These are phyloP conservation scores for Lantana camara DNA, from an alignment of 257 asterid species.

Conservation along the genomic window DNA sequence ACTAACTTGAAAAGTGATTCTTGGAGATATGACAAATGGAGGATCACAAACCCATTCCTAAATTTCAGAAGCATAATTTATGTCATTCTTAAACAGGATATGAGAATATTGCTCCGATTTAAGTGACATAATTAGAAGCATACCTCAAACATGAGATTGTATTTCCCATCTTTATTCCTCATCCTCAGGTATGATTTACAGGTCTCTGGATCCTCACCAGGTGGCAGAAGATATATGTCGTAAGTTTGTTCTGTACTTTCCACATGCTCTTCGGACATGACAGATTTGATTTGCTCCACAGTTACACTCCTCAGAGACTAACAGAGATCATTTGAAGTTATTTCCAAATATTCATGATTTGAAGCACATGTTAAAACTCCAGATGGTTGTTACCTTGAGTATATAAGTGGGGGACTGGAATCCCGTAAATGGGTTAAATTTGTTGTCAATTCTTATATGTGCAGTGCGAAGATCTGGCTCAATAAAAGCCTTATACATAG, in stretches of 20 bases:
- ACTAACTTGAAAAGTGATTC: conserved; percentile 96
- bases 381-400: conserved; percentile 65
- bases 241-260: conserved; percentile 81
- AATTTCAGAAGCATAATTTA: conserved; percentile 30
- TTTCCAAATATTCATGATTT: neutral
- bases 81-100: conserved; percentile 9
- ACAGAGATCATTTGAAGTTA: conserved; percentile 34
- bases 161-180: conserved; percentile 97
- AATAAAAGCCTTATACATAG: conserved; percentile 96
- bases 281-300: conserved; percentile 67
- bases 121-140: conserved; percentile 22
- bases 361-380: neutral
- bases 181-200: conserved; percentile 97
- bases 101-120: neutral
- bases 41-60: conserved; percentile 96
- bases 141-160: conserved; percentile 99
- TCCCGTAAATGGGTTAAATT: conserved; percentile 95
- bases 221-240: conserved; percentile 96
- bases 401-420: conserved; percentile 93
- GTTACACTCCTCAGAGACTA: conserved; percentile 70
- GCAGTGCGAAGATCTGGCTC: conserved; percentile 99
- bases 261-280: conserved; percentile 62
- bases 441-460: conserved; percentile 86
- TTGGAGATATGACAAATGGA: conserved; percentile 98
- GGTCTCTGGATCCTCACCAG: conserved; percentile 98